Base-by-base conservation (phyloP, 192 early-diverging fungal species). In the Umbelopsis sp. region DNA sequence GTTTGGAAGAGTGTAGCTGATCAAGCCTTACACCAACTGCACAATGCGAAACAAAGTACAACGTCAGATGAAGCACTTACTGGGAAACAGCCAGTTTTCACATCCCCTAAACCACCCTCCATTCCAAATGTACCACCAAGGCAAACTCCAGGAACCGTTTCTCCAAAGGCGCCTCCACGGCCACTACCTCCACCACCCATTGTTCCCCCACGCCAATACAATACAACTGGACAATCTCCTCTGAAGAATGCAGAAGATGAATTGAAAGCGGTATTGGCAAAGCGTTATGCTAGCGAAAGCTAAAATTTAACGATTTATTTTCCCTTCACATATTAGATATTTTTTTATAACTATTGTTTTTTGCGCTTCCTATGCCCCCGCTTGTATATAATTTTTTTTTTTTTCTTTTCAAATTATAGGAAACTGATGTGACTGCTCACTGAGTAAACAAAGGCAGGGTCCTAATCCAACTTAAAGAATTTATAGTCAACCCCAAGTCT, bases 51-150 rank as follows among this genome's bases (percentile, higher is more conserved):
- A 2, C 10, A 24, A 16, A 36, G 22, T 11, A 16, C 32, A 31
- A 36, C 9, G 47, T 2, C 22, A 9, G 52, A 52, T 24, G 47
- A n/a, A 4, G 2, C 45, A 31, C 31, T 24, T 52, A n/a, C 68
- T 25, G 26, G n/a, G 43, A 69, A 45, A 9, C 47, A 3, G 47
- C 47, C 8, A n/a, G 16, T 26, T 12, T 38, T 53, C 49, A 70
- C 34, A 11, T 44, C 47, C 3, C 68, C 68, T 38, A 70, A 70
- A 44, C 68, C 68, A 20, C 68, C 68, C 21, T 24, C 25, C 47
- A 49, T 70, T 16, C 68, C 68, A 34, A 53, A 50, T 22, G 68
- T 53, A 32, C 68, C 49, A 26, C 44, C 43, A 32, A 50, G 68
- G 26, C 56, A 62, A 2, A n/a, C 34, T 20, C 56, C 26, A 17